A percentile compares a stretch with the other conserved stretches of the same genome.
Evolutionary conservation across 2,329 filamentous ascomycete species (phyloP).

Genomic region (Phialemoniopsis sp.): DNA sequence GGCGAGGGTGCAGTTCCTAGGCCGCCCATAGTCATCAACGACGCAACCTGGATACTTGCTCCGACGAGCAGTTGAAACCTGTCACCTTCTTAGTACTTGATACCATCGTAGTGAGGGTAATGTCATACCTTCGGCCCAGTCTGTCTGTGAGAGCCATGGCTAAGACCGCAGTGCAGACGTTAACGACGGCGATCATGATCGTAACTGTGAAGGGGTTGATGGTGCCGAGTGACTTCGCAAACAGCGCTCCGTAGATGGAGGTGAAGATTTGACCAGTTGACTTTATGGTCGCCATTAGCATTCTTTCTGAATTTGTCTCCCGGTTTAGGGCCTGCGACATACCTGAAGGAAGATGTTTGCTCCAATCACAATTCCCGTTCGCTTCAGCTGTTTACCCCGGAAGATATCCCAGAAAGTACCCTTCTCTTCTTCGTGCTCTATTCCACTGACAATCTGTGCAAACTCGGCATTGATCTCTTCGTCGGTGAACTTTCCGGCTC

Average conservation of each 20-base stretch:
- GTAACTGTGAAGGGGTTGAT: constrained; percentile 20
- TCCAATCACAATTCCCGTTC: constrained; percentile 12
- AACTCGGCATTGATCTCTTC: constrained; percentile 17
- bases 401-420: too few relatives aligned
- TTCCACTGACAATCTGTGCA: background rate
- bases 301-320: too few relatives aligned
- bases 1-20: constrained; percentile 17
- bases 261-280: constrained; percentile 21
- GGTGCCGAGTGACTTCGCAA: constrained; percentile 19
- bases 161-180: background rate
- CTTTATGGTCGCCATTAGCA: too few relatives aligned
- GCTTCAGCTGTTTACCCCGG: too few relatives aligned
- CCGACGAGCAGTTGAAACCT: constrained; percentile 17
- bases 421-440: constrained; percentile 4
- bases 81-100: background rate
- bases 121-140: constrained; percentile 3
- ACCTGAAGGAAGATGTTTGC: constrained; percentile 24
- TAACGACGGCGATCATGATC: background rate
- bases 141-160: constrained; percentile 4
- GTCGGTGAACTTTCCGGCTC: constrained; percentile 14
- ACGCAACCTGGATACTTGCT: constrained; percentile 18
- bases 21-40: constrained; percentile 28
- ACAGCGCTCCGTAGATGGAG: constrained; percentile 22
- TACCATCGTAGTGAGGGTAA: background rate
- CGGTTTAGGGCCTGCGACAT: too few relatives aligned